phyloP scores from a whole-genome alignment of 2,329 filamentous ascomycete species.

The Scorias spongiosa region DNA sequence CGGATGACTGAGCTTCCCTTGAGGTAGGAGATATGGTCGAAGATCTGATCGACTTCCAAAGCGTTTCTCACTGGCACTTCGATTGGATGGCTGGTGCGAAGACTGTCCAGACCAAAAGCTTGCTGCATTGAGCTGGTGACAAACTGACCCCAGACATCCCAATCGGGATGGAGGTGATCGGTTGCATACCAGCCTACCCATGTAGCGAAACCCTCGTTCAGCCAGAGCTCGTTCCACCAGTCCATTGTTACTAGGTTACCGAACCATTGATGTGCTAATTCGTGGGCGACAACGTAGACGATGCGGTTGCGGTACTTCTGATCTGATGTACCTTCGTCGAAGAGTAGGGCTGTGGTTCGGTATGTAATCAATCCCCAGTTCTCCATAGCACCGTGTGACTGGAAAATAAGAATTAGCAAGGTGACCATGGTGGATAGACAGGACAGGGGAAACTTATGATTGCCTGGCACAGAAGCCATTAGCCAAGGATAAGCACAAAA shows the following conservation, averaged over 20 bases:
- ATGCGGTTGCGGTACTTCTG: slow-evolving; percentile 83
- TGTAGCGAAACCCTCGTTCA: slow-evolving; percentile 93
- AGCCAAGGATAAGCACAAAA: too few relatives aligned
- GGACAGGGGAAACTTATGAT: slow-evolving; percentile 24
- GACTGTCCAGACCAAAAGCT: slow-evolving; percentile 76
- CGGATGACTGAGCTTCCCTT: slow-evolving; percentile 94
- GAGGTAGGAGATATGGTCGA: slow-evolving; percentile 89
- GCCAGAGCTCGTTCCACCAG: slow-evolving; percentile 65
- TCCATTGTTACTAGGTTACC: slow-evolving; percentile 93
- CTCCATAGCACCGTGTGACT: slow-evolving; percentile 70
- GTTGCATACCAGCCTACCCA: slow-evolving; percentile 95
- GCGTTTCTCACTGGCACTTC: slow-evolving; percentile 90
- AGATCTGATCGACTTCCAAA: slow-evolving; percentile 93
- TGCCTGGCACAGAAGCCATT: slow-evolving; percentile 14
- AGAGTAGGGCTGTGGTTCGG: slow-evolving; percentile 80
- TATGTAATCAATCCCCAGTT: slow-evolving; percentile 97
- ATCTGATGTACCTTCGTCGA: slow-evolving; percentile 83
- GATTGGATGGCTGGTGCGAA: slow-evolving; percentile 87
- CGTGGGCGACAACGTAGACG: slow-evolving; percentile 95
- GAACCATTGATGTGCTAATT: slow-evolving; percentile 93
- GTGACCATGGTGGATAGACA: neutral
- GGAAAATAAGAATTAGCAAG: slow-evolving; percentile 27
- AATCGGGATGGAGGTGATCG: slow-evolving; percentile 85
- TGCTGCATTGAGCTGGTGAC: slow-evolving; percentile 88
- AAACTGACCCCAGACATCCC: slow-evolving; percentile 96